Percentiles rank a stretch among this genome's conserved stretches.
These are phyloP conservation scores for Trichosporon sp. DNA, from an alignment of 1,284 basidiomycete species.

Conservation along the genomic window DNA sequence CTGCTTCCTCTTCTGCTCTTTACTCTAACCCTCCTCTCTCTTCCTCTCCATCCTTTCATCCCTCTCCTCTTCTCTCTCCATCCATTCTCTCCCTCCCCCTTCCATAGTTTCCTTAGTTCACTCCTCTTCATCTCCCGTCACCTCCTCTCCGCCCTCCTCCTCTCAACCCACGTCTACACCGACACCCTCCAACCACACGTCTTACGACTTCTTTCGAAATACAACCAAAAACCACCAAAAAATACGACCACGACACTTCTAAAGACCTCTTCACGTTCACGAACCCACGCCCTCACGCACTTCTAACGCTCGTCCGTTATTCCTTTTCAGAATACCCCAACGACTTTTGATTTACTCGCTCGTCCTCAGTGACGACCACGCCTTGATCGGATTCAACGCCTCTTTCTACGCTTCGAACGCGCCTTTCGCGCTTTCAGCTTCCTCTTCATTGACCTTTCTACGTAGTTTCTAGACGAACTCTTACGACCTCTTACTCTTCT, in stretches of 20 bases:
- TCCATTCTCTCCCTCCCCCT: not conserved
- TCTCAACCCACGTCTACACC: constrained; percentile 15
- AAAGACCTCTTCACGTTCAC: constrained; percentile 13
- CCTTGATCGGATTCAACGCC: not conserved
- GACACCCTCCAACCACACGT: constrained; percentile 12
- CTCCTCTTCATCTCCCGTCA: constrained; percentile 1
- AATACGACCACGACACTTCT: constrained; percentile 18
- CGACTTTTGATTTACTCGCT: constrained; percentile 11
- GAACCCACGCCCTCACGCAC: constrained; percentile 20
- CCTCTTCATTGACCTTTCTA: constrained; percentile 4
- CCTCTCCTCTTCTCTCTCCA: not conserved
- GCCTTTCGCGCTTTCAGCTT: constrained; percentile 4
- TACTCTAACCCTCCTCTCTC: not conserved
- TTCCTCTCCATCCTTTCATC: constrained; percentile 14
- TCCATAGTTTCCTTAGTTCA: constrained; percentile 8
- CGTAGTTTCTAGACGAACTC: constrained; percentile 20
- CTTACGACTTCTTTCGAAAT: not conserved
- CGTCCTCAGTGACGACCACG: not conserved
- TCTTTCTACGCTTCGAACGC: constrained; percentile 5
- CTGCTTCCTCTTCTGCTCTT: not conserved
- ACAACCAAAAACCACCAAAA: constrained; percentile 11
- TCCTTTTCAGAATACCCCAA: constrained; percentile 1
- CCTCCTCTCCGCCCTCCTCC: not conserved
- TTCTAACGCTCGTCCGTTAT: not conserved
- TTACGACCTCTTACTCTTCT: not conserved